These are phyloP conservation scores for Olyra latifolia DNA, from an alignment of 176 grass and related monocot species.

Conservation along the genomic window DNA sequence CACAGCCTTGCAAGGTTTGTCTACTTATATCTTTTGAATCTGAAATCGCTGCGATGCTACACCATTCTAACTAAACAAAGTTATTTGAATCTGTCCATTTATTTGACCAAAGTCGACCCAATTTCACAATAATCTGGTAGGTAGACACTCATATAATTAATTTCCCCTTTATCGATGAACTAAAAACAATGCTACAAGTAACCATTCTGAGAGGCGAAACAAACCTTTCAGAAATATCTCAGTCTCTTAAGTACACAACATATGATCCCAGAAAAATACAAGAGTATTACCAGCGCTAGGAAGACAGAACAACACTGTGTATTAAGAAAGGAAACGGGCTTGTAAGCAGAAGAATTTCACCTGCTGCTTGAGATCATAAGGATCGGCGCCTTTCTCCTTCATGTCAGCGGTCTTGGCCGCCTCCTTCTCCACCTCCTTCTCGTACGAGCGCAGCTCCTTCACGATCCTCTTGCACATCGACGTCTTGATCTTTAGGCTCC, in stretches of 20 bases:
- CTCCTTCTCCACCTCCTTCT: constrained; percentile 84
- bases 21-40: not conserved
- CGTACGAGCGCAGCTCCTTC: constrained; percentile 82
- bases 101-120: not conserved
- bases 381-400: constrained; percentile 89
- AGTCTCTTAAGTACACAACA: not conserved
- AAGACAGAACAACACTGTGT: not conserved
- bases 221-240: not conserved
- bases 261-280: not conserved
- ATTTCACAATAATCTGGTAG: not conserved
- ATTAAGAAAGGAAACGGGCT: not conserved
- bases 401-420: constrained; percentile 79
- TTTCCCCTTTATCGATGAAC: not conserved
- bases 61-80: not conserved
- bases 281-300: not conserved
- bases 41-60: not conserved
- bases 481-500: constrained; percentile 87
- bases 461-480: constrained; percentile 84
- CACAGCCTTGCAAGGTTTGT: not conserved
- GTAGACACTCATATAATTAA: not conserved
- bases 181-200: not conserved
- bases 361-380: constrained; percentile 97
- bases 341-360: constrained; percentile 17
- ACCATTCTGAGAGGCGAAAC: not conserved
- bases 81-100: not conserved